A percentile compares a stretch with the other conserved stretches of the same genome.
Evolutionary conservation across 345 rosid species (phyloP).

Genomic region (Fremontodendron californicum): DNA sequence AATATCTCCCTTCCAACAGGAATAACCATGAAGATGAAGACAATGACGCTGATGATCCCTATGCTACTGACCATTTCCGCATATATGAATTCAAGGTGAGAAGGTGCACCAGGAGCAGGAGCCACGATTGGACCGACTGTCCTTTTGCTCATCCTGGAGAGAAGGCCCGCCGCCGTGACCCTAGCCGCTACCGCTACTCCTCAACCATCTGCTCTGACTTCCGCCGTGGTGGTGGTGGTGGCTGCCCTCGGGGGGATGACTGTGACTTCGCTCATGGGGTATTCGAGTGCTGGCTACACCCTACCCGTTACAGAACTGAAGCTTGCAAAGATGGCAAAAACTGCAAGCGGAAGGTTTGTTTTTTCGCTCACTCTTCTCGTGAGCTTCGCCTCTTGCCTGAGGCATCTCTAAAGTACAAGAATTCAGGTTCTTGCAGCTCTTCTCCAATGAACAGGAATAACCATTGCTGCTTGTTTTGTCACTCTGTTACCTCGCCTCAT

Average conservation of each 20-base stretch:
- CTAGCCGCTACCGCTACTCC: slow-evolving; percentile 52
- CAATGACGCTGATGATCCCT: slow-evolving; percentile 40
- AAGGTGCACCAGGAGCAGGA: slow-evolving; percentile 78
- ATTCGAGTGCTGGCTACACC: slow-evolving; percentile 82
- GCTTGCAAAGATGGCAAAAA: slow-evolving; percentile 71
- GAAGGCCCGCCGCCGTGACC: slow-evolving; percentile 90
- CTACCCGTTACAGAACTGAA: slow-evolving; percentile 60
- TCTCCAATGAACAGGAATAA: slow-evolving; percentile 14
- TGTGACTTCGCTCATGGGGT: slow-evolving; percentile 72
- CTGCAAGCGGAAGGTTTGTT: slow-evolving; percentile 66
- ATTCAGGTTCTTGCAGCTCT: slow-evolving; percentile 1
- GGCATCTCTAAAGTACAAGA: slow-evolving; percentile 23
- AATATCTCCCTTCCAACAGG: slow-evolving; percentile 39
- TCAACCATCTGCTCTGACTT: slow-evolving; percentile 73
- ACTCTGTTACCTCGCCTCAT: slow-evolving; percentile 49
- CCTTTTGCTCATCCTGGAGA: slow-evolving; percentile 88
- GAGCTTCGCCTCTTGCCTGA: slow-evolving; percentile 58
- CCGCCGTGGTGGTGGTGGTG: slow-evolving; percentile 52
- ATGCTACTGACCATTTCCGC: slow-evolving; percentile 75
- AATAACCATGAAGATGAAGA: slow-evolving; percentile 20
- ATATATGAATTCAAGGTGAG: slow-evolving; percentile 96
- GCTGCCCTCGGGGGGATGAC: slow-evolving; percentile 61
- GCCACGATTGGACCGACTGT: slow-evolving; percentile 98
- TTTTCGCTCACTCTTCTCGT: slow-evolving; percentile 66
- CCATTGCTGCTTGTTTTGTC: slow-evolving; percentile 60